Evolutionary conservation across 176 grass and related monocot species (phyloP), one percentile per base, ranked within the genome.

Genomic region (Carex pumila): DNA sequence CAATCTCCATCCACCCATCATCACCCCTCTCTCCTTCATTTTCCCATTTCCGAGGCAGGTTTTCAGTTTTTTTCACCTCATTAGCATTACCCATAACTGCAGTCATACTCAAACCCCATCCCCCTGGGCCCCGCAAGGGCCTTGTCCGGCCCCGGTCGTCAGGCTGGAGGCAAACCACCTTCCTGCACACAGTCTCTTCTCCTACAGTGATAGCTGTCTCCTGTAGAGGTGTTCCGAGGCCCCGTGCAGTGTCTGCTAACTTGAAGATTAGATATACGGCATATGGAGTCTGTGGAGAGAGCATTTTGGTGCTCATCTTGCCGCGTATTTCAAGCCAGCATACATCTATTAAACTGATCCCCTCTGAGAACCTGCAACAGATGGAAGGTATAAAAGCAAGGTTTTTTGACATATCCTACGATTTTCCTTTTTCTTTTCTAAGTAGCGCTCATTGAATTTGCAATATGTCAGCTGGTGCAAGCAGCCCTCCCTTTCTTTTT

Each of bases 321-420:
- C 89, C 85, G 8, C 65, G 76, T 15, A 87, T 90, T 60, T 90
- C 89, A n/a, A 90, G 50, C 89, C 89, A 90, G 58, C 89, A 90
- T 30, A 82, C 82, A 18, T 43, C 21, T 25, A 85, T 3, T 2
- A 90, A 82, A 22, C 84, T 5, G 11, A 85, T 82, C 0, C 25
- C 81, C 68, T 90, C 89, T 17, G 75, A 15, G 17, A 90, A 90
- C 82, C 89, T 86, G 59, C 19, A 50, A 49, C 29, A 55, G 69
- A 69, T 3, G 30, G 3, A 81, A 49, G 11, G 56, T 63, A 45
- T 45, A 32, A 82, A 30, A 22, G 4, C 9, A 66, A 75, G 12
- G 47, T 75, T 75, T 75, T 15, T 15, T 29, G 19, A 73, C 22
- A 49, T 43, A 73, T 50, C 4, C n/a, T 73, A 50, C 2, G 2